A percentile compares a stretch with the other conserved stretches of the same genome.
Evolutionary conservation across 2,329 filamentous ascomycete species (phyloP).

Genomic region (Colletotrichum graminicola): DNA sequence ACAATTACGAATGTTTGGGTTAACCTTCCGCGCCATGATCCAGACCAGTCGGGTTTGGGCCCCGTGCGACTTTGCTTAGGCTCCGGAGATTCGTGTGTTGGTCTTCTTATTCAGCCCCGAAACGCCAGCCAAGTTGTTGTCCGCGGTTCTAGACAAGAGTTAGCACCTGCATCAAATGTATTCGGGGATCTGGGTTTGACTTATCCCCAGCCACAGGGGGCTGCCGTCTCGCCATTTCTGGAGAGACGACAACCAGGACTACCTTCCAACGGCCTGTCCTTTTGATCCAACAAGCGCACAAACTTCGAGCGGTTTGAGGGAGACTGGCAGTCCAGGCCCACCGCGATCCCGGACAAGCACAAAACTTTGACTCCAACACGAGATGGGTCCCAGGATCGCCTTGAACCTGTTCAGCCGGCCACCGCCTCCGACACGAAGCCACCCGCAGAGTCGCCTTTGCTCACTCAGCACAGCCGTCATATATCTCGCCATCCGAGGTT

Average conservation of each 20-base stretch:
- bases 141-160: conserved; percentile 40
- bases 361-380: conserved; percentile 93
- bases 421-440: conserved; percentile 1
- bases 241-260: conserved; percentile 64
- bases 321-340: conserved; percentile 24
- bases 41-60: conserved; percentile 4
- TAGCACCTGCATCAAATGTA: conserved; percentile 42
- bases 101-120: conserved; percentile 11
- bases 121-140: background rate
- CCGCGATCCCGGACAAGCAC: conserved; percentile 78
- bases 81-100: background rate
- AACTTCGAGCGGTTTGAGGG: background rate
- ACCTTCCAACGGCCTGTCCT: conserved; percentile 54
- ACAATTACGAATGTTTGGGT: background rate
- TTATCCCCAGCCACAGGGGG: conserved; percentile 65
- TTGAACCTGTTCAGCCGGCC: conserved; percentile 28
- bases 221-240: conserved; percentile 64
- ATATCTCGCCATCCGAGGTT: conserved; percentile 45
- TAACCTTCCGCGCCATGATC: conserved; percentile 18
- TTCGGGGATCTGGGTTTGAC: conserved; percentile 48
- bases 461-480: conserved; percentile 44
- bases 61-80: background rate
- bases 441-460: conserved; percentile 14
- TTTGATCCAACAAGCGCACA: conserved; percentile 39
- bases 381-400: conserved; percentile 81